Evolutionary conservation across 2,329 filamentous ascomycete genomes (phyloP).

Genomic region (Fusarium aywerte): DNA sequence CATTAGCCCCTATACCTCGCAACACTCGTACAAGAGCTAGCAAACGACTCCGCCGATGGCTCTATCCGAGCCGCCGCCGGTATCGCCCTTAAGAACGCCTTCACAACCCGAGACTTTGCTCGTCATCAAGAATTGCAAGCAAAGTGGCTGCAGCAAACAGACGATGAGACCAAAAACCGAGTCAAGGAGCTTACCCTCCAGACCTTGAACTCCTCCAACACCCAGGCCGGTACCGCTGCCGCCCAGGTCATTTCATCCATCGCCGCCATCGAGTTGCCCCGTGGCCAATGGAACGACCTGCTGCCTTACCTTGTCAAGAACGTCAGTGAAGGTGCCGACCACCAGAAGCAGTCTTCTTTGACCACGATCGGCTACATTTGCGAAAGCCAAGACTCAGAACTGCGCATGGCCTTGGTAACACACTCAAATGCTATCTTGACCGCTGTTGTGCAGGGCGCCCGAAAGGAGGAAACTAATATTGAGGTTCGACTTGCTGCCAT

Average conservation of each 20-base stretch:
- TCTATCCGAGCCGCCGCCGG: slow-evolving; percentile 93
- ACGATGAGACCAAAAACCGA: slow-evolving; percentile 81
- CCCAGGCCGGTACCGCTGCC: slow-evolving; percentile 85
- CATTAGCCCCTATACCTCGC: slow-evolving; percentile 87
- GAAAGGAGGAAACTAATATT: slow-evolving; percentile 91
- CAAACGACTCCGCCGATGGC: slow-evolving; percentile 85
- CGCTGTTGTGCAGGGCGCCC: slow-evolving; percentile 94
- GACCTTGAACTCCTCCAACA: slow-evolving; percentile 82
- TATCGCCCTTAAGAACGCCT: slow-evolving; percentile 97
- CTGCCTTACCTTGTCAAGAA: slow-evolving; percentile 91
- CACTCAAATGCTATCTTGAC: slow-evolving; percentile 99
- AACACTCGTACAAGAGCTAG: slow-evolving; percentile 91
- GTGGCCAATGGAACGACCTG: slow-evolving; percentile 91
- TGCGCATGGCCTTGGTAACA: slow-evolving; percentile 80
- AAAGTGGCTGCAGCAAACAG: slow-evolving; percentile 90
- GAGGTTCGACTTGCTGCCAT: slow-evolving; percentile 95
- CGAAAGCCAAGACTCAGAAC: slow-evolving; percentile 90
- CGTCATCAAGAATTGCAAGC: slow-evolving; percentile 90
- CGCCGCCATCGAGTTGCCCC: slow-evolving; percentile 92
- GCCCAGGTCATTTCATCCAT: slow-evolving; percentile 97
- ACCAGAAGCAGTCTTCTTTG: slow-evolving; percentile 93
- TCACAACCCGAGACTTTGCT: slow-evolving; percentile 89
- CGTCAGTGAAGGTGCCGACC: slow-evolving; percentile 84
- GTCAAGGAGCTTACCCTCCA: slow-evolving; percentile 93
- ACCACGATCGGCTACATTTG: slow-evolving; percentile 99